Evolutionary conservation across 1,139 yeast genomes (phyloP), one percentile per base, ranked within the genome.

Genomic region (Suzukiozyma palmioleophila): DNA sequence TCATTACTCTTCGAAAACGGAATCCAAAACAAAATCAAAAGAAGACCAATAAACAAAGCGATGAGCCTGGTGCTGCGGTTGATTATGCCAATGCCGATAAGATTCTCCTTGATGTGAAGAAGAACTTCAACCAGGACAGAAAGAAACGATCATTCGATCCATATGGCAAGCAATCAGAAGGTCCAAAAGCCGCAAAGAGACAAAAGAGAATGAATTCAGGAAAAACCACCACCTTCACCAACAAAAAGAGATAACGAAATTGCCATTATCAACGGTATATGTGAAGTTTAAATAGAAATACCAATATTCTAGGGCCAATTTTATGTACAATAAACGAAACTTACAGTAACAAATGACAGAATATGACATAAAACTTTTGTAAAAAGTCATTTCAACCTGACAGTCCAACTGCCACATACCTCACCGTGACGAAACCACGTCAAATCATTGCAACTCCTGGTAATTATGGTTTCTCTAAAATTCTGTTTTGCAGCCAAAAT

Each of bases 61-160:
- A 15, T n/a, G 21, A 45, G 35, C 31, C 37, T 39, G 39, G 38
- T 42, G 14, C 54, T 33, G 52, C 58, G 14, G 56, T 77, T 50
- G 77, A 83, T 46, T 79, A 81, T 50, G 56, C 66, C 1, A 66
- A 59, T 32, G 69, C 73, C 14, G 73, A 77, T 39, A 77, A 73
- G 46, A 62, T 81, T 18, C 56, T 77, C 54, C 59, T 62, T 33
- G 57, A 53, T 31, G 35, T 55, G 37, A 54, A 48, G 13, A 41
- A 43, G 22, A 47, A 51, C 9, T 42, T 41, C 8, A 48, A 50
- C 14, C 25, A 33, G 13, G 26, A 25, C 11, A 51, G 52, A 37
- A 75, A 71, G 52, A 75, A 74, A 53, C 69, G 74, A 43, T 63
- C 74, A 3, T 83, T 79, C 48, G 84, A 83, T 59, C 89, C 90